Evolutionary conservation across 805 yeast species (phyloP).

Genomic region (Cyberlindnera saturnus): DNA sequence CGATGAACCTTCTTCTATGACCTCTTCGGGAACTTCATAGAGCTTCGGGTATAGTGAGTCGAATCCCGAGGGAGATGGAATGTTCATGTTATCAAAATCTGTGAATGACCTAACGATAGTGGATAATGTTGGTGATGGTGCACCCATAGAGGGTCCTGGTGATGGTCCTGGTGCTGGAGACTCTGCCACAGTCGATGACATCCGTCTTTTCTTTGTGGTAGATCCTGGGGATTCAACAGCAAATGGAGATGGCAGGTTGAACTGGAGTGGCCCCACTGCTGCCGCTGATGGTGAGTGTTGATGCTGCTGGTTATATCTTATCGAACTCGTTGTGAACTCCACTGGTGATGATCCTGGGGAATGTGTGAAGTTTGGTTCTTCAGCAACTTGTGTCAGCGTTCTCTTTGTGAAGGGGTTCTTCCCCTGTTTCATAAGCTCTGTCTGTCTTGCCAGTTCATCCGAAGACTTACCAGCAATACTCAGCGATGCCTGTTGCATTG

Average conservation of each 20-base stretch:
- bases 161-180: neutral
- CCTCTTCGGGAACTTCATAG: constrained; percentile 5
- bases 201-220: neutral
- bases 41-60: constrained; percentile 11
- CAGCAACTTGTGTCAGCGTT: neutral
- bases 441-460: constrained; percentile 37
- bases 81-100: constrained; percentile 18
- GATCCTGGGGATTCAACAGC: neutral
- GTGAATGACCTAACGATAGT: constrained; percentile 20
- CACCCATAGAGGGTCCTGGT: neutral
- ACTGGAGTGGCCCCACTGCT: neutral
- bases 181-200: neutral
- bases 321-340: neutral
- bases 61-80: constrained; percentile 16
- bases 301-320: neutral
- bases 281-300: neutral
- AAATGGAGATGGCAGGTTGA: constrained; percentile 4
- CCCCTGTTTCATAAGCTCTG: constrained; percentile 29
- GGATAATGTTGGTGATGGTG: constrained; percentile 15
- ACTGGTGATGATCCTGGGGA: neutral
- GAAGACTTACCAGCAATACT: constrained; percentile 52
- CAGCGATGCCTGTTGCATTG: constrained; percentile 49
- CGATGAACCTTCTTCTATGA: constrained; percentile 5
- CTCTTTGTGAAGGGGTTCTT: constrained; percentile 35
- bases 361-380: neutral